phyloP scores from a whole-genome alignment of 306 rosid genomes.

The Benincasa hispida region DNA sequence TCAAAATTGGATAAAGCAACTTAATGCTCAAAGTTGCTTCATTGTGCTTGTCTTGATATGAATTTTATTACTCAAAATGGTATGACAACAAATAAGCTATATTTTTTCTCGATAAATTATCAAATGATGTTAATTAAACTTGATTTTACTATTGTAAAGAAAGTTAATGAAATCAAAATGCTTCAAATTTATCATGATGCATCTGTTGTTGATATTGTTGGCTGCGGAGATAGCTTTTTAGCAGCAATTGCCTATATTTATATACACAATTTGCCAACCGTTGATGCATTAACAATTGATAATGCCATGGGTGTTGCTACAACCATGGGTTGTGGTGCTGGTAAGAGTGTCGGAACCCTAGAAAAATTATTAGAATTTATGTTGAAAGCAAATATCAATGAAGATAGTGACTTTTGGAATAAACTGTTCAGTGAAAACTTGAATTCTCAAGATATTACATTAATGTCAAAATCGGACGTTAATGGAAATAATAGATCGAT shows the following conservation, averaged over 20 bases:
- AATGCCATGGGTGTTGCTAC: constrained; percentile 98
- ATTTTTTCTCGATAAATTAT: background rate
- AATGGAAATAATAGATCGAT: constrained; percentile 24
- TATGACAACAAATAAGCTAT: background rate
- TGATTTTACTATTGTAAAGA: background rate
- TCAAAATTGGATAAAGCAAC: no score
- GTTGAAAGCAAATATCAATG: constrained; percentile 37
- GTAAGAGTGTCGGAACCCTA: constrained; percentile 79
- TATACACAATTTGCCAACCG: constrained; percentile 60
- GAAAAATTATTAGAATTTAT: constrained; percentile 52
- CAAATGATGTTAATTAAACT: background rate
- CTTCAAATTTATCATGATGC: background rate
- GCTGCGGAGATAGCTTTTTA: constrained; percentile 96
- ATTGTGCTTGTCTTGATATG: background rate
- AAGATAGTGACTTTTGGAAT: constrained; percentile 47
- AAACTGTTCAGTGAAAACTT: constrained; percentile 31
- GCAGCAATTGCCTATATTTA: constrained; percentile 87
- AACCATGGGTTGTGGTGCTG: constrained; percentile 96
- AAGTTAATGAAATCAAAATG: background rate
- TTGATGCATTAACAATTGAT: constrained; percentile 63
- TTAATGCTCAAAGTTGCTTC: background rate
- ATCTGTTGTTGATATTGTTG: constrained; percentile 64
- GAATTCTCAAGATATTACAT: constrained; percentile 36
- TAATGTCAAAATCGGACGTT: constrained; percentile 26
- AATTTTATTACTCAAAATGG: background rate